Evolutionary conservation across 2,329 filamentous ascomycete genomes (phyloP), one percentile per base, ranked within the genome.

Genomic region (Chalaropsis thielavioides): DNA sequence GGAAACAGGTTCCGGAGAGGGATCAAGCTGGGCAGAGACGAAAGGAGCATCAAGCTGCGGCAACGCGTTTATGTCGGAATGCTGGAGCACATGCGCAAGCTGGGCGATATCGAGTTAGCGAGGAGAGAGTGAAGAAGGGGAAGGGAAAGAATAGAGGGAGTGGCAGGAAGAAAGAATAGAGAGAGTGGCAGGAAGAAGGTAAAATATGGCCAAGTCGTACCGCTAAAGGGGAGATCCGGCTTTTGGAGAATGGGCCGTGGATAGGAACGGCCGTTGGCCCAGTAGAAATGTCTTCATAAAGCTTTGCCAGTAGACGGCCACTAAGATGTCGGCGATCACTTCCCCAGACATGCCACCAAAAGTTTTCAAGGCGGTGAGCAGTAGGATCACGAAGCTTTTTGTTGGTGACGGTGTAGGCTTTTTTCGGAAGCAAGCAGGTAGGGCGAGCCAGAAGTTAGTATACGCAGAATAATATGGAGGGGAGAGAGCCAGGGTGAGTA

Each of bases 301-400:
- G 73, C 67, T 73, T 77, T 65, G 83, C 82, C 58, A 86, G 75
- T 13, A 77, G 76, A 41, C 74, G 75, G 46, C 81, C 83, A 59
- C 80, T 79, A 60, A 85, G 75, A 63, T 77, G 71, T 41, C 79
- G 77, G 35, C 79, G 76, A 68, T 83, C 75, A 69, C 83, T 85
- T 41, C 83, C 82, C 78, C 82, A 82, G 64, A 86, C 81, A 70
- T 85, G 83, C 80, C 82, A 85, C 83, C 83, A 86, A 69, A 85
- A 84, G 69, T 85, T 83, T 70, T 86, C 83, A 22, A 85, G 74
- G 19, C 83, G 81, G 66, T 80, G 80, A 35, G 83, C 82, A 2
- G 82, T 85, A n/a, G 83, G 83, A 69, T 86, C 83, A 67, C 79
- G 76, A 40, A 85, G 76, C 69, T 78, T 79, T 69, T 81, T 80